These are phyloP conservation scores for Zasmidium angulare DNA, from an alignment of 2,329 filamentous ascomycete genomes.

Conservation along the genomic window DNA sequence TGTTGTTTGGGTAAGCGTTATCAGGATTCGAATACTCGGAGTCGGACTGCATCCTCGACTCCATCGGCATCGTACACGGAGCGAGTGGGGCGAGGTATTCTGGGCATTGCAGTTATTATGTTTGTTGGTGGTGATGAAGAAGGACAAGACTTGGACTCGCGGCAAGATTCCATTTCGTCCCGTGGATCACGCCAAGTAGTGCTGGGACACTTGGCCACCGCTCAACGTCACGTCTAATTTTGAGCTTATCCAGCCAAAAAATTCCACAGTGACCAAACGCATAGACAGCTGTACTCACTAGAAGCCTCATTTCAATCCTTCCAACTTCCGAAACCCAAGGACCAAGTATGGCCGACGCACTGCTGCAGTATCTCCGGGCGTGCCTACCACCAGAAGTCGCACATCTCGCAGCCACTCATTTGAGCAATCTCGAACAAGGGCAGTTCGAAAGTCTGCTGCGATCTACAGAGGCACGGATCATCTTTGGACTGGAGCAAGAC, in stretches of 20 bases:
- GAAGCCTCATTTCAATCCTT: background rate
- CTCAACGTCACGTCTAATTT: background rate
- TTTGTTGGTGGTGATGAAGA: too few relatives aligned
- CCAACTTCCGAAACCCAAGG: conserved; percentile 5
- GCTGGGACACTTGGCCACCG: too few relatives aligned
- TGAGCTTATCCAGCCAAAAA: background rate
- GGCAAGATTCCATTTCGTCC: too few relatives aligned
- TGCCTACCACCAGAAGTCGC: conserved; percentile 45
- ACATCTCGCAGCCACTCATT: conserved; percentile 36
- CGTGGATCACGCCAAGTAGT: too few relatives aligned
- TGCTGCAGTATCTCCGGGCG: conserved; percentile 42
- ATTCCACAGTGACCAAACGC: background rate
- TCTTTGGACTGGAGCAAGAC: conserved; percentile 43
- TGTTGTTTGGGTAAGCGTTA: too few relatives aligned
- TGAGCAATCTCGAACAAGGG: conserved; percentile 43
- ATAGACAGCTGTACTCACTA: background rate
- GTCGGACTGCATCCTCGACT: too few relatives aligned
- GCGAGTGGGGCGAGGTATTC: too few relatives aligned
- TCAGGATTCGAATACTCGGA: background rate
- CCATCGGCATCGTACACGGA: background rate
- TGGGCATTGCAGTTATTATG: too few relatives aligned
- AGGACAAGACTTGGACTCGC: too few relatives aligned
- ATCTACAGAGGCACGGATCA: conserved; percentile 38
- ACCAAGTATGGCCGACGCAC: conserved; percentile 42
- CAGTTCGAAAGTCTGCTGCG: conserved; percentile 43